Base-by-base conservation (phyloP, 106 monocot genomes). In the Allium fistulosum region DNA sequence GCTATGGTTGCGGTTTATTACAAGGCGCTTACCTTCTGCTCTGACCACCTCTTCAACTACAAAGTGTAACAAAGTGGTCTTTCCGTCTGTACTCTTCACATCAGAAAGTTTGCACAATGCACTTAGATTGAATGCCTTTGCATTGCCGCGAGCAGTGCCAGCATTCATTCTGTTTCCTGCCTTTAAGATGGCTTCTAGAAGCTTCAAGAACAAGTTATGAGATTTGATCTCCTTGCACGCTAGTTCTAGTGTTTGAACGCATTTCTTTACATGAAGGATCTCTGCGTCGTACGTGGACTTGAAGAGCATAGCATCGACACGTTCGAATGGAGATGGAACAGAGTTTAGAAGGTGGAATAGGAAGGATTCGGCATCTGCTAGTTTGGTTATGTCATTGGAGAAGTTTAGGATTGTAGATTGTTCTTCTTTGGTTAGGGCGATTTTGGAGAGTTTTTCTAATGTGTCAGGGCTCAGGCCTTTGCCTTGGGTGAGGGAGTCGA, bases 351-450 rank as follows among this genome's bases (percentile, higher is more conserved):
- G 70, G 56, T 88, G 76, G 67, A 72, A 88, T 28, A 96, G 81
- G 86, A 96, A 96, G 16, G 81, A 81, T 77, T 96, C 96, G 6
- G 86, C 82, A 48, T 86, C 88, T 52, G 92, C 86, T 47, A 96
- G 86, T 18, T 64, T 69, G 37, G 83, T 62, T 0, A 86, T 84
- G 62, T 92, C 64, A 58, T 83, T 91, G 18, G 76, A 48, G 78
- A 82, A 96, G 3, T 58, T 48, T 15, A 77, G 65, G 48, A 93
- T 69, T 4, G 26, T 63, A 53, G 63, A 11, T 59, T 81, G 78
- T 60, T 96, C 92, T 0, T 96, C 96, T 53, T 85, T 78, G 58
- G 80, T 70, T 9, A 74, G 77, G 69, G 80, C 46, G 46, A 81
- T 72, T 46, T 73, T 56, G 37, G 82, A 73, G 58, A 96, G 85